Percentiles rank a stretch among this genome's conserved stretches.
phyloP scores from a whole-genome alignment of 345 rosid species.

The Acer campestre region DNA sequence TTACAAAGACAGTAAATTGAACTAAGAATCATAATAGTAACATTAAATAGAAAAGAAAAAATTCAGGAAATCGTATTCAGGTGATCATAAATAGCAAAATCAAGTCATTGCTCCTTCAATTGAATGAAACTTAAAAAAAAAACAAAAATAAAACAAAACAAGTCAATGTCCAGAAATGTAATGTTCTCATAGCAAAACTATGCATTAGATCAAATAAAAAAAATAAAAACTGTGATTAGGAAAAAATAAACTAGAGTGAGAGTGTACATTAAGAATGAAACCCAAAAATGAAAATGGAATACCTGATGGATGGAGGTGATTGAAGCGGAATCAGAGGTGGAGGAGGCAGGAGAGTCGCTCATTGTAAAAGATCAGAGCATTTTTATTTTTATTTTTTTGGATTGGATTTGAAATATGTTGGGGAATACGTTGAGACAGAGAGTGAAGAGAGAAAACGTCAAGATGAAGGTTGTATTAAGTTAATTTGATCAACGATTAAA shows the following conservation, averaged over 20 bases:
- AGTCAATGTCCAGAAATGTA: not conserved
- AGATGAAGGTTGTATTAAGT: not conserved
- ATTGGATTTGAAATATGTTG: not conserved
- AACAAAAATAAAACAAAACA: not conserved
- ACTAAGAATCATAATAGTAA: not conserved
- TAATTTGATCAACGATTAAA: no score
- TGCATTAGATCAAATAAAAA: not conserved
- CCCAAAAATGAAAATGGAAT: not conserved
- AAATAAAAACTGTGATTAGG: not conserved
- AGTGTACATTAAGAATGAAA: no score
- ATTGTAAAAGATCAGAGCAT: constrained; percentile 45
- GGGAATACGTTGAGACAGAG: constrained; percentile 5
- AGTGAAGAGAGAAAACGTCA: constrained; percentile 17
- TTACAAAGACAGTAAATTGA: no score
- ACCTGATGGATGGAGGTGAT: constrained; percentile 70
- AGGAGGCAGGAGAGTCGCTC: constrained; percentile 69
- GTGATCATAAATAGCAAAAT: no score
- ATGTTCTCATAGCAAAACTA: not conserved
- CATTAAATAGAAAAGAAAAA: not conserved
- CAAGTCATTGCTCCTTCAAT: not conserved
- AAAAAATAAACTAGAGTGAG: not conserved
- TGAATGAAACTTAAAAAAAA: not conserved
- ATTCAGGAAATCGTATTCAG: not conserved
- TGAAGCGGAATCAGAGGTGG: constrained; percentile 67
- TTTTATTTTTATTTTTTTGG: not conserved